Base-by-base conservation (phyloP, 768 basidiomycete genomes). In the Flagelloscypha sp. region DNA sequence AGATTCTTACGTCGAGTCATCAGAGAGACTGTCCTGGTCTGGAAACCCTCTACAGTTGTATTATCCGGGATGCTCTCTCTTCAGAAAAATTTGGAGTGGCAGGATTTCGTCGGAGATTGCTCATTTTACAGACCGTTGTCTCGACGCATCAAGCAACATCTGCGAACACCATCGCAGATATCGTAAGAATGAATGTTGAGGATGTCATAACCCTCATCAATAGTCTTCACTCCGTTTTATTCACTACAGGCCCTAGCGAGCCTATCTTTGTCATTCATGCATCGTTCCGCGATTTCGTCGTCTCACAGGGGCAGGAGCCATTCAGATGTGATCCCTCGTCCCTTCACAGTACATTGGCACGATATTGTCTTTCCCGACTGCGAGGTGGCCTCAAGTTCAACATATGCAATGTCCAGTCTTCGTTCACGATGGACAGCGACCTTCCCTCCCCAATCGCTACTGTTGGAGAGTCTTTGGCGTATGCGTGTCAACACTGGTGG, bases 401-500 rank as follows among this genome's bases (percentile, higher is more conserved):
- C 28, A 44, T 47, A 12, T 47, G 46, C 24, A 25, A 36, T 6
- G 34, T 44, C 17, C 9, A 33, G 10, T 35, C 43, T 33, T 44
- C 43, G 3, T 36, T 37, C 37, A 15, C 20, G 10, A 18, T 30
- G 8, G 42, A 48, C 24, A 10, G 12, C 9, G 37, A 37, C 7
- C 8, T 48, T 7, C 8, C 9, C 6, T 34, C 9, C 18, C 42
- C 5, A 6, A 24, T 5, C 33, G 1, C 6, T 12, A 8, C 42
- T 48, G 19, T 24, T 38, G 4, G 7, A 24, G 11, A 11, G 23
- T 12, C 34, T 48, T 12, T 27, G 15, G n/a, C n/a, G 5, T 48
- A 48, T 36, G 23, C 41, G 10, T 40, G 36, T 21, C 22, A 18
- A 12, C 39, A 36, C 35, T 38, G 37, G 38, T 24, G 29, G 24